Evolutionary conservation across 1,284 basidiomycete genomes (phyloP), one percentile per base, ranked within the genome.

Genomic region (Chiua sp.): DNA sequence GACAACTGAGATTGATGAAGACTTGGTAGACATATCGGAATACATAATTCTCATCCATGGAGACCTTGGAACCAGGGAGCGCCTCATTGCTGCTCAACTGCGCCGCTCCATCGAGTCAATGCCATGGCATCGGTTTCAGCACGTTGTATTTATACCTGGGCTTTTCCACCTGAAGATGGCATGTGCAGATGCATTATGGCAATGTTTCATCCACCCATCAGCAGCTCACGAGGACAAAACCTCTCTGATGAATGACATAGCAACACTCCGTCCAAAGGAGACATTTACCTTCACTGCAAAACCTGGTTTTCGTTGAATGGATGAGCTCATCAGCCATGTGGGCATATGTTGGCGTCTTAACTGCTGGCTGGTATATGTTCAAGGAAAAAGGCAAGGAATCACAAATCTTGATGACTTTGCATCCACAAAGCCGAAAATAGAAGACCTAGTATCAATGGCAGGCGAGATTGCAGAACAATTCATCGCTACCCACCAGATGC

Each of bases 141-240:
- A 60, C 51, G 46, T 74, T 3, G 28, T 75, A 0, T 69, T 72
- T 23, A 55, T 76, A 0, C 56, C 62, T 0, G 72, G 74, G 0
- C 55, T 75, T 0, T 78, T 78, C 47, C 72, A 78, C 35, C n/a
- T 73, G 18, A 73, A 73, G 48, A 78, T 78, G 74, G 73, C 75
- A 0, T 70, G 66, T 53, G 67, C 62, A 0, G 72, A 78, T 57
- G 66, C 69, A 3, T 22, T 78, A 0, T 76, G 72, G 68, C 47
- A 55, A 3, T 64, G 58, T 28, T 68, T 65, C 18, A 33, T 72
- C 5, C 32, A 60, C 4, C 61, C 61, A 13, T 54, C 44, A 2
- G 22, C 18, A 0, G 50, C 44, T 1, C 48, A n/a, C 0, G 15
- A 55, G 1, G 59, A 71, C 50, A 48, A 57, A 3, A 68, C 50